Evolutionary conservation across 148 eudicot genomes (phyloP), one percentile per base, ranked within the genome.

Genomic region (Arbutus unedo): DNA sequence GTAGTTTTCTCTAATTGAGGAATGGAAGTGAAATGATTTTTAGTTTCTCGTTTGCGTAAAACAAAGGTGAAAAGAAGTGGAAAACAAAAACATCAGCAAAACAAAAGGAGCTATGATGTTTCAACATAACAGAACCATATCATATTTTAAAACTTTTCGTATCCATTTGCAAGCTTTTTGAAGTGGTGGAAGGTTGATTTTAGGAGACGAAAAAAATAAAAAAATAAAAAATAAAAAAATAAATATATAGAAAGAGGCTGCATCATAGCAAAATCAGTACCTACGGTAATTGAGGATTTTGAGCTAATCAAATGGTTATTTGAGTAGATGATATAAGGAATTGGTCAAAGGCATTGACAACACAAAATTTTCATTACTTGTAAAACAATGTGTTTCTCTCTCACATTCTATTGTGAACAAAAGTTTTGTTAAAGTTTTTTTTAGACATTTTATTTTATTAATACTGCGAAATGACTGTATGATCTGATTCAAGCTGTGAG

Each of bases 101-200:
- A 23, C 1, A 23, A 23, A 62, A 64, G 38, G 70, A 16, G 19
- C 0, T 16, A 56, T 56, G n/a, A 56, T 56, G 60, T 4, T 64
- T 64, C 43, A 23, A 64, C 70, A 41, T 3, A 21, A 10, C 31
- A 25, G 13, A 64, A 3, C 15, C 41, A 23, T 64, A 64, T 31
- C 38, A 31, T 31, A 31, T 8, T 23, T 59, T 18, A 18, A 19
- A 64, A 64, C 31, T 21, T 21, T 64, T 8, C 21, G 41, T 9
- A 64, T 64, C 70, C 31, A 23, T 64, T 64, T 64, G 70, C 70
- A 64, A 64, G 70, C 41, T 64, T 64, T 64, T 64, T 64, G 15
- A 64, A 8, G 41, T 8, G 70, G 4, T 64, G 70, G 41, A 9
- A 64, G 38, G 70, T 64, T 21, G 70, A 25, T 64, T 31, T 31